Evolutionary conservation across 73 alveolate species (phyloP).

Genomic region (Halteria grandinella): DNA sequence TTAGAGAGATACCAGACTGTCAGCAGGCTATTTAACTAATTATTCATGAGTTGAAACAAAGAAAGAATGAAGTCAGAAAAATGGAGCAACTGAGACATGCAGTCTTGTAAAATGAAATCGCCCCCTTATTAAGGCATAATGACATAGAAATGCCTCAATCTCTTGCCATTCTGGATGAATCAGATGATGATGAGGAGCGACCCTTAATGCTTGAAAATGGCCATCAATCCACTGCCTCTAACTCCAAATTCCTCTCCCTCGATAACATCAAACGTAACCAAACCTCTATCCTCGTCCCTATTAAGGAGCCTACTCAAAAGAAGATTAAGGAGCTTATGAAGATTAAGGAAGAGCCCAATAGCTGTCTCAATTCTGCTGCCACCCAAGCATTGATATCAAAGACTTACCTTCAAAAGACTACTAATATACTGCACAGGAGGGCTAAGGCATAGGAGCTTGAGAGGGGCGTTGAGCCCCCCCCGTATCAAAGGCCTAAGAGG

Average conservation of each 20-base stretch:
- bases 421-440: neutral
- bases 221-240: slow-evolving; percentile 12
- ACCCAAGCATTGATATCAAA: too few relatives aligned
- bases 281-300: too few relatives aligned
- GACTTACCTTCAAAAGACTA: too few relatives aligned
- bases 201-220: slow-evolving; percentile 9
- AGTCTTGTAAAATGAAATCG: neutral
- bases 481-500: neutral
- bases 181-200: neutral
- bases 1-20: slow-evolving; percentile 20
- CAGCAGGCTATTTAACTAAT: neutral
- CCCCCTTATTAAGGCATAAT: neutral
- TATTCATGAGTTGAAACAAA: neutral
- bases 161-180: neutral
- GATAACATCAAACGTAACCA: neutral
- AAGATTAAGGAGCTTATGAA: slow-evolving; percentile 6
- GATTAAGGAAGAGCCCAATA: slow-evolving; percentile 37
- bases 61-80: slow-evolving; percentile 1
- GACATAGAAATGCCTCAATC: neutral
- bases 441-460: too few relatives aligned
- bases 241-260: neutral
- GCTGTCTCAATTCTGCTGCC: too few relatives aligned
- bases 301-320: too few relatives aligned
- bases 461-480: too few relatives aligned
- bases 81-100: neutral